A percentile compares a stretch with the other conserved stretches of the same genome.
phyloP scores from a whole-genome alignment of 2,329 filamentous ascomycete species.

The Botrytis deweyae region DNA sequence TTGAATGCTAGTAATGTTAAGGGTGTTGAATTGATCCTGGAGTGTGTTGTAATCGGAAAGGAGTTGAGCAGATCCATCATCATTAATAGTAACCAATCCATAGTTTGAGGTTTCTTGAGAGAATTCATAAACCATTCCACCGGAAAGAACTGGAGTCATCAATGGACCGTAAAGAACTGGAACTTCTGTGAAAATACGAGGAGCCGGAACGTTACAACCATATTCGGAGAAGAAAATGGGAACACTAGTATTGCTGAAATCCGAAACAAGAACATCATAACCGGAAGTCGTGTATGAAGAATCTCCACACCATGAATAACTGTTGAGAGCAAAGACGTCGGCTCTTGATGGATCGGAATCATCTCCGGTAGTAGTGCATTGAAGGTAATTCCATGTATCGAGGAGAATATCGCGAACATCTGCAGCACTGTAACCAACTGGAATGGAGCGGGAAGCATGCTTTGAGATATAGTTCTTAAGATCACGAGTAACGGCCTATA shows the following conservation, averaged over 20 bases:
- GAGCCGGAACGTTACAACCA: slow-evolving; percentile 72
- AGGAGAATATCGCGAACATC: slow-evolving; percentile 72
- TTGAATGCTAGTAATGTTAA: slow-evolving; percentile 70
- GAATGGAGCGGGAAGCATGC: slow-evolving; percentile 65
- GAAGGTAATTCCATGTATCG: slow-evolving; percentile 73
- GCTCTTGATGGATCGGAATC: slow-evolving; percentile 60
- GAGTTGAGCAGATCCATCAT: slow-evolving; percentile 57
- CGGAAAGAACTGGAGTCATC: slow-evolving; percentile 69
- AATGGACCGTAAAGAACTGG: slow-evolving; percentile 66
- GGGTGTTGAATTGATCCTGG: slow-evolving; percentile 68
- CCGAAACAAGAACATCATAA: slow-evolving; percentile 61
- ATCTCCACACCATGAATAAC: slow-evolving; percentile 70
- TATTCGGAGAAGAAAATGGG: slow-evolving; percentile 82
- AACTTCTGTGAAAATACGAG: slow-evolving; percentile 75
- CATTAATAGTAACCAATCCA: slow-evolving; percentile 62
- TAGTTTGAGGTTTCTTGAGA: slow-evolving; percentile 68
- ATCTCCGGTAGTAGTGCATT: slow-evolving; percentile 59
- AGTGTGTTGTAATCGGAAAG: slow-evolving; percentile 71
- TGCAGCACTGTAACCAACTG: slow-evolving; percentile 78
- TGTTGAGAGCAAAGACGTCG: slow-evolving; percentile 78
- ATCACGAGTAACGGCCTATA: slow-evolving; percentile 72
- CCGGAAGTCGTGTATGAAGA: slow-evolving; percentile 62
- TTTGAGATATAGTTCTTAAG: slow-evolving; percentile 78
- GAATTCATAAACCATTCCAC: slow-evolving; percentile 80
- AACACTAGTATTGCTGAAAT: slow-evolving; percentile 65